Percentiles rank a stretch among this genome's conserved stretches.
These are phyloP conservation scores for Lasiodiplodia theobromae DNA, from an alignment of 2,329 filamentous ascomycete genomes.

Conservation along the genomic window DNA sequence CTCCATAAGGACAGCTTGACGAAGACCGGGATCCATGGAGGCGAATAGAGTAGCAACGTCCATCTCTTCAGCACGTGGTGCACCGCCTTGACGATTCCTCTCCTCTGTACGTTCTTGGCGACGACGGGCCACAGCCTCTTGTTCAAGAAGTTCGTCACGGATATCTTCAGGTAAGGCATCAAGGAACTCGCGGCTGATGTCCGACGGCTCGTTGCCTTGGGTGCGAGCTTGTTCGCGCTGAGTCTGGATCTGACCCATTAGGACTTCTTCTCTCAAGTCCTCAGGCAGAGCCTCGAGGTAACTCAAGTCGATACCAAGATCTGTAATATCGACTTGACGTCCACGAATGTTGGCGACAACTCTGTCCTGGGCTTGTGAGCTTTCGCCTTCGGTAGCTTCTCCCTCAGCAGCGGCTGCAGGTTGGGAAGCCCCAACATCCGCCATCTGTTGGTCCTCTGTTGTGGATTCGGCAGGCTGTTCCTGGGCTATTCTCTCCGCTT, in stretches of 20 bases:
- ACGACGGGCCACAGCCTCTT: conserved; percentile 87
- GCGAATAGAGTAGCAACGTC: conserved; percentile 91
- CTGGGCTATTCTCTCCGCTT: conserved; percentile 33
- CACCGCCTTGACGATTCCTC: conserved; percentile 65
- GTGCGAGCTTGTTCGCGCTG: conserved; percentile 75
- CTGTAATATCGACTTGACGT: conserved; percentile 89
- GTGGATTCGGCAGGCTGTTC: conserved; percentile 44
- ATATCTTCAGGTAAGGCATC: conserved; percentile 91
- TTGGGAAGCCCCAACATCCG: conserved; percentile 71
- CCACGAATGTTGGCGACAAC: conserved; percentile 85
- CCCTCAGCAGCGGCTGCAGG: conserved; percentile 47
- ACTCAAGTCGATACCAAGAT: conserved; percentile 90
- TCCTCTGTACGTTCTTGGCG: conserved; percentile 84
- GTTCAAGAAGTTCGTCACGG: conserved; percentile 86
- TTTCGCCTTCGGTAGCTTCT: conserved; percentile 56
- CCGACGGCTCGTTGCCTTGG: conserved; percentile 73
- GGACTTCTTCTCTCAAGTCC: conserved; percentile 93
- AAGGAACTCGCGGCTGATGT: conserved; percentile 92
- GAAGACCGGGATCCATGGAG: conserved; percentile 82
- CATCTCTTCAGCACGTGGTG: conserved; percentile 77
- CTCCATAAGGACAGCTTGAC: conserved; percentile 87
- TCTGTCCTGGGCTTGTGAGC: conserved; percentile 54
- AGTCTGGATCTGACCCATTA: conserved; percentile 86
- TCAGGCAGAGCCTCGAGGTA: conserved; percentile 98
- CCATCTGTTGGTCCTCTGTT: conserved; percentile 67